phyloP scores from a whole-genome alignment of 139 green algal genomes.

The Picochlorum sp. region DNA sequence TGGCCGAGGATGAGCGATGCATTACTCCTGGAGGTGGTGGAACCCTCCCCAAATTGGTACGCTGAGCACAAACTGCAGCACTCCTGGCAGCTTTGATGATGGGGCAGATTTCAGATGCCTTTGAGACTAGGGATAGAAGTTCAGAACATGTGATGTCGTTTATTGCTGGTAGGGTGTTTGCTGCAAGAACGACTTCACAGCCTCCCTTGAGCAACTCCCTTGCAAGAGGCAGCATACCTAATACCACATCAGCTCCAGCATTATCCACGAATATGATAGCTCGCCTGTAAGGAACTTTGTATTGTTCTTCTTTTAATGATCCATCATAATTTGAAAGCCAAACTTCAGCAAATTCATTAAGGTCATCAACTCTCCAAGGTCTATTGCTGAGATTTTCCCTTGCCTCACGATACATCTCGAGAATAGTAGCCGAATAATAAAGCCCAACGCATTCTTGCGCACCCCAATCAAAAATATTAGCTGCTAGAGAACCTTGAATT shows the following conservation, averaged over 20 bases:
- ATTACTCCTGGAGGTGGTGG: conserved; percentile 36
- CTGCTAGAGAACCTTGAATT: conserved; percentile 78
- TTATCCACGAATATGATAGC: conserved; percentile 98
- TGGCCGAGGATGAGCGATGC: conserved; percentile 13
- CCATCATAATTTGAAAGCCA: conserved; percentile 14
- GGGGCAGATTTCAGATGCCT: conserved; percentile 39
- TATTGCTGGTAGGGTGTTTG: conserved; percentile 89
- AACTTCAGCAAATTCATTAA: conserved; percentile 52
- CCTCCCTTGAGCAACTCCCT: conserved; percentile 81
- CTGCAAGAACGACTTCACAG: conserved; percentile 82
- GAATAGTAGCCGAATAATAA: conserved; percentile 85
- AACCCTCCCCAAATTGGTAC: conserved; percentile 16
- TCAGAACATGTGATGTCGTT: conserved; percentile 95
- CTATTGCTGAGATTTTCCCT: conserved; percentile 47
- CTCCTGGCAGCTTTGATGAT: conserved; percentile 42
- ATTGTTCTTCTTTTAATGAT: not conserved
- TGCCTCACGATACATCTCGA: conserved; percentile 80
- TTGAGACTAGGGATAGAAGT: conserved; percentile 45
- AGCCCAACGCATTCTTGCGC: conserved; percentile 76
- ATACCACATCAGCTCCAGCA: conserved; percentile 84
- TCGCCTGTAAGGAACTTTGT: conserved; percentile 39
- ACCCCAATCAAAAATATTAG: conserved; percentile 99
- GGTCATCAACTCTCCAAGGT: conserved; percentile 83
- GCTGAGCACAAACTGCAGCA: conserved; percentile 27
- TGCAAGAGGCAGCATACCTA: conserved; percentile 92